Conservation (phyloP, 768 basidiomycete genomes). For the Tricholoma flavovirens region DNA sequence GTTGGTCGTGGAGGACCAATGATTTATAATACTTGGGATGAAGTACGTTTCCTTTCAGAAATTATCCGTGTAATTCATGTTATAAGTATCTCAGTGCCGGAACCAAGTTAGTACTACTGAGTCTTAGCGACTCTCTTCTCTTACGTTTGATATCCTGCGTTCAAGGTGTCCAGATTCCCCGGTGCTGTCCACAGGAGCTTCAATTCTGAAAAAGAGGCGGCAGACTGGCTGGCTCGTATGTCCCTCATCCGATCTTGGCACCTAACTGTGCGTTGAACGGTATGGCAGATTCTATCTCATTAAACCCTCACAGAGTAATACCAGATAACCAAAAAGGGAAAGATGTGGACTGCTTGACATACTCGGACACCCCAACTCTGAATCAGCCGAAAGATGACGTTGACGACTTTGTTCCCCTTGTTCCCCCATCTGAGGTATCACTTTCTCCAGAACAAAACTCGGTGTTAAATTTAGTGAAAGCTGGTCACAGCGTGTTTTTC, state of each 20-base stretch:
- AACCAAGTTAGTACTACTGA: slow-evolving; percentile 30
- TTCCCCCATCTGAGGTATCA: slow-evolving; percentile 14
- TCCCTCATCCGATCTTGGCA: neutral
- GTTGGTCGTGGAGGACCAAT: slow-evolving; percentile 51
- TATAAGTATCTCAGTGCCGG: slow-evolving; percentile 33
- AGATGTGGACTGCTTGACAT: neutral
- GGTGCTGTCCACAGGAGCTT: slow-evolving; percentile 52
- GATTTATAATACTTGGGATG: slow-evolving; percentile 56
- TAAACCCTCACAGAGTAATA: neutral
- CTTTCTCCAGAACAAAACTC: slow-evolving; percentile 49
- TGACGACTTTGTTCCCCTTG: neutral
- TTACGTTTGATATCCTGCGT: neutral
- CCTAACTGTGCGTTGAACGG: neutral
- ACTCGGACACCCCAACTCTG: neutral
- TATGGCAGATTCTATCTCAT: neutral
- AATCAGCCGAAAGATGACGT: neutral
- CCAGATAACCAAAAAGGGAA: neutral
- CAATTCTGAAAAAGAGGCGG: slow-evolving; percentile 35
- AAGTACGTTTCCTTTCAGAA: slow-evolving; percentile 32
- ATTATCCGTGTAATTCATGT: neutral
- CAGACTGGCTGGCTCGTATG: slow-evolving; percentile 43
- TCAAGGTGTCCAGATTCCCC: slow-evolving; percentile 48
- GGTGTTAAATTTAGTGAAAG: slow-evolving; percentile 49
- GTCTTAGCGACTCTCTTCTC: neutral
- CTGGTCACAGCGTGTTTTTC: slow-evolving; percentile 71